Base-by-base conservation (phyloP, 2,329 filamentous ascomycete species). In the Colletotrichum gloeosporioides region DNA sequence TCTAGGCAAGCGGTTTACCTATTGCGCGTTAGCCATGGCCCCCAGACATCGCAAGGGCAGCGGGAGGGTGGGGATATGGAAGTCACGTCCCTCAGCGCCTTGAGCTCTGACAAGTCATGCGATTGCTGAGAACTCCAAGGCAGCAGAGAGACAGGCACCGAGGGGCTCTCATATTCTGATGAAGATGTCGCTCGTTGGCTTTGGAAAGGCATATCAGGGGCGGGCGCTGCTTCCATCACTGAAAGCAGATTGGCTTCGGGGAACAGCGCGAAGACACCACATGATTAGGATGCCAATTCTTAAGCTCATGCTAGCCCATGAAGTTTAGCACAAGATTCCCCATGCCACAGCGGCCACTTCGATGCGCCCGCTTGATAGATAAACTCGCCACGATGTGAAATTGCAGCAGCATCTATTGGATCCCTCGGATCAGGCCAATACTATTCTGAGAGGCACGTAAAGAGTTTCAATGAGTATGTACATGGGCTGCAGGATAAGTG, bases 321-420 rank as follows among this genome's bases (percentile, higher is more conserved):
- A n/a, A n/a, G n/a, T 8, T n/a, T 22, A 22, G n/a, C n/a, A 25
- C 44, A 53, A 53, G 44, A 8, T n/a, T n/a, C n/a, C 10, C 13
- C 44, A n/a, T 53, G 13, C 22, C 10, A n/a, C n/a, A 18, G 22
- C n/a, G 44, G n/a, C 44, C n/a, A 49, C 44, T 53, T 22, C 10
- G n/a, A 53, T 10, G 44, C 10, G 22, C n/a, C 10, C n/a, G 44
- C 44, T 0, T 53, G 2, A 13, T 13, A 0, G 1, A 13, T n/a
- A 4, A 53, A 22, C 2, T 22, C 44, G 44, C 4, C 44, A 53
- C 10, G 44, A n/a, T 53, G 10, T n/a, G n/a, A 3, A n/a, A 53
- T 25, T 53, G n/a, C 44, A 53, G 44, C 1, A 53, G 3, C 44
- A 53, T 53, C 44, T 53, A 22, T 6, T 6, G 12, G 13, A 53